Evolutionary conservation across 1,284 basidiomycete genomes (phyloP).

Genomic region (Melampsora larici-populina): DNA sequence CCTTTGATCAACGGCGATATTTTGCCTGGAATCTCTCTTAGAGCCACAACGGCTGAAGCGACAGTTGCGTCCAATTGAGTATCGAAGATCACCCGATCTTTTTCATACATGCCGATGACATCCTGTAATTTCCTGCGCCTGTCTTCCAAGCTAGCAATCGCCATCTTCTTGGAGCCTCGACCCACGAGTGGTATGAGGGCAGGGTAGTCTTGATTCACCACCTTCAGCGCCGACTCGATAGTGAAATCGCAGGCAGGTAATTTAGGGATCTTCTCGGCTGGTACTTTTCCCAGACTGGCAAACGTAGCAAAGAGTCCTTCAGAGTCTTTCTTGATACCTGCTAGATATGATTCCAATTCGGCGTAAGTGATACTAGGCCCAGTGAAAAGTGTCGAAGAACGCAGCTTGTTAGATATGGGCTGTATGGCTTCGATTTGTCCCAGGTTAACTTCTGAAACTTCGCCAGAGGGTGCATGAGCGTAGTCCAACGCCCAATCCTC

Average conservation of each 20-base stretch:
- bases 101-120: slow-evolving; percentile 77
- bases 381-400: slow-evolving; percentile 63
- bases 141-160: slow-evolving; percentile 69
- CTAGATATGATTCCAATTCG: slow-evolving; percentile 81
- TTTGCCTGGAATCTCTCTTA: slow-evolving; percentile 80
- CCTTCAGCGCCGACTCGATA: slow-evolving; percentile 60
- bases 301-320: slow-evolving; percentile 75
- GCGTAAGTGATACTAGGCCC: slow-evolving; percentile 76
- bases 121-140: slow-evolving; percentile 68
- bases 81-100: slow-evolving; percentile 81
- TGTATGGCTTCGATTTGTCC: slow-evolving; percentile 39
- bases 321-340: slow-evolving; percentile 77
- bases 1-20: slow-evolving; percentile 94
- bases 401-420: slow-evolving; percentile 55
- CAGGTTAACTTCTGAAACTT: slow-evolving; percentile 34
- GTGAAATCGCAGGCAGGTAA: slow-evolving; percentile 73
- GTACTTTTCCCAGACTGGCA: slow-evolving; percentile 76
- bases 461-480: slow-evolving; percentile 45
- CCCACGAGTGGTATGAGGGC: slow-evolving; percentile 76
- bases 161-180: slow-evolving; percentile 71
- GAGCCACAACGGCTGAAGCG: slow-evolving; percentile 82
- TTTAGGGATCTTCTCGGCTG: slow-evolving; percentile 71
- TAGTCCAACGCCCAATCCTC: slow-evolving; percentile 78
- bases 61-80: slow-evolving; percentile 81
- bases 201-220: slow-evolving; percentile 62